Conservation (phyloP, 2,329 filamentous ascomycete species). For the Monosporascus sp. region DNA sequence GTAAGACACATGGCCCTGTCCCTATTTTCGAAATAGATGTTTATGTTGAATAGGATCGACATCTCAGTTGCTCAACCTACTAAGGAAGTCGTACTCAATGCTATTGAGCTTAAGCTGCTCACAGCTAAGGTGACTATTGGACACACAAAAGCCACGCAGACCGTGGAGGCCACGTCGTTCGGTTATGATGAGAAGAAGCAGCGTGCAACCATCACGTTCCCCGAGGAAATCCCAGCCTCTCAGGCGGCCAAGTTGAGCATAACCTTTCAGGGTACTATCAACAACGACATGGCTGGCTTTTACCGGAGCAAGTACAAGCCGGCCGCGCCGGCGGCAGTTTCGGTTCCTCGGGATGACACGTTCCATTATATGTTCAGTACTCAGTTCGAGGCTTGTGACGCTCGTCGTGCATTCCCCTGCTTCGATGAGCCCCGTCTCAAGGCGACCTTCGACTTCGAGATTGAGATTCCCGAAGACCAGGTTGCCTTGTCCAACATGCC, state of each 20-base stretch:
- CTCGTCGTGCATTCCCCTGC: conserved; percentile 90
- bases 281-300: conserved; percentile 89
- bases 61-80: conserved; percentile 66
- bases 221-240: conserved; percentile 62
- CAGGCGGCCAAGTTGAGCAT: conserved; percentile 63
- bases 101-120: conserved; percentile 74
- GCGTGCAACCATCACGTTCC: conserved; percentile 72
- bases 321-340: conserved; percentile 60
- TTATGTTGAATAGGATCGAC: conserved; percentile 53
- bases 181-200: conserved; percentile 80
- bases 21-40: background rate
- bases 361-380: conserved; percentile 81
- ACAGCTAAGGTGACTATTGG: conserved; percentile 55
- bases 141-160: conserved; percentile 50
- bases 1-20: conserved; percentile 28
- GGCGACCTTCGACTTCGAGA: conserved; percentile 88
- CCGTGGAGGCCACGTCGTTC: conserved; percentile 60
- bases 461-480: conserved; percentile 85
- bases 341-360: conserved; percentile 68
- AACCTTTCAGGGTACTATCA: conserved; percentile 75
- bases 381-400: conserved; percentile 96
- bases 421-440: conserved; percentile 98
- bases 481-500: conserved; percentile 95
- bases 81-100: conserved; percentile 77
- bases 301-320: conserved; percentile 94